Evolutionary conservation across 176 grass and related monocot species (phyloP).

Genomic region (Oryza brachyantha): DNA sequence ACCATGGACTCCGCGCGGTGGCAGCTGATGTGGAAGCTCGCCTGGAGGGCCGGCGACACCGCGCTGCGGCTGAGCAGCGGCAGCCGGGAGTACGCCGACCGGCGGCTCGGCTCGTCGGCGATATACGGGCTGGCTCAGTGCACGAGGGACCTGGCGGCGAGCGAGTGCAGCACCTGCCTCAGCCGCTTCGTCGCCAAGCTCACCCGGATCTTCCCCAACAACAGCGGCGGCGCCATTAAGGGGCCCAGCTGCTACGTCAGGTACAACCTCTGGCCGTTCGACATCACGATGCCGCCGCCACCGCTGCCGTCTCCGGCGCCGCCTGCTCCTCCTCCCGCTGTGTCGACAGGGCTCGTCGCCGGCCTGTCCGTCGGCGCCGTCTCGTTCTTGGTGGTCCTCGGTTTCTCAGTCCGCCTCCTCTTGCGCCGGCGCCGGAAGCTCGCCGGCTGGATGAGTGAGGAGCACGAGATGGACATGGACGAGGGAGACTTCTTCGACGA

Average conservation of each 20-base stretch:
- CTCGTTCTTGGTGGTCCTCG: neutral
- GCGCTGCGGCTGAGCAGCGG: neutral
- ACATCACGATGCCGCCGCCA: neutral
- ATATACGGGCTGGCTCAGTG: slow-evolving; percentile 58
- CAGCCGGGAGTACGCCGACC: neutral
- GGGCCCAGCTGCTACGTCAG: slow-evolving; percentile 37
- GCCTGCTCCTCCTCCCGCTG: neutral
- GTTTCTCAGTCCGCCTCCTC: neutral
- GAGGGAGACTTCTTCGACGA: neutral
- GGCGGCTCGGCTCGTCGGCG: too few species aligned
- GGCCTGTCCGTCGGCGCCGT: neutral
- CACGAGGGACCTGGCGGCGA: slow-evolving; percentile 30
- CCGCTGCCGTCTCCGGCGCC: neutral
- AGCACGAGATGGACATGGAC: slow-evolving; percentile 5
- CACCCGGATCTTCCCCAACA: neutral
- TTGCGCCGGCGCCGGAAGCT: neutral
- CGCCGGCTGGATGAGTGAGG: neutral
- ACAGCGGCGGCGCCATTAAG: neutral
- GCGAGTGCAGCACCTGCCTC: slow-evolving; percentile 8
- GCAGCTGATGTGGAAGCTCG: neutral
- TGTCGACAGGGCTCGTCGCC: neutral
- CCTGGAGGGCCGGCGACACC: neutral
- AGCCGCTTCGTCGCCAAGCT: accelerated
- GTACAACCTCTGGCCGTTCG: neutral
- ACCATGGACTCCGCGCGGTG: neutral